Percentiles rank a stretch among this genome's conserved stretches.
Evolutionary conservation across 2,329 filamentous ascomycete species (phyloP).

Genomic region (Pyrenochaeta sp.): DNA sequence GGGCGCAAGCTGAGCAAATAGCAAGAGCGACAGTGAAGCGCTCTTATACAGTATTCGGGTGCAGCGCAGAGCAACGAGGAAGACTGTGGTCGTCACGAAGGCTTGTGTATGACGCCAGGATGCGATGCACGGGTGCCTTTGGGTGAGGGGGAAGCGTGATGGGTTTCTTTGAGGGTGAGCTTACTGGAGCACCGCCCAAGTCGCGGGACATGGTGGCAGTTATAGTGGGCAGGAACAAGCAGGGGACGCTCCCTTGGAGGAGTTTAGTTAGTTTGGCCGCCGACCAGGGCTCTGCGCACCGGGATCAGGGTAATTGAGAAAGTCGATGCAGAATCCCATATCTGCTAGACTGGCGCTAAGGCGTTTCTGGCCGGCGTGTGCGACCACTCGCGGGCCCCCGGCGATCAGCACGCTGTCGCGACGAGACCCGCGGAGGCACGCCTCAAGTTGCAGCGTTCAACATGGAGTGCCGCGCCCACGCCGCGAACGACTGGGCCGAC

Average conservation of each 20-base stretch:
- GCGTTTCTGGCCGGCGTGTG: conserved; percentile 14
- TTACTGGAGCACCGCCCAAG: conserved; percentile 19
- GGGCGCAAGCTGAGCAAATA: neutral
- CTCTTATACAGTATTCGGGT: neutral
- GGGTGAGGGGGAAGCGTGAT: conserved; percentile 2
- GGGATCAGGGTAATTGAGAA: conserved; percentile 28
- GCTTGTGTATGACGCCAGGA: neutral
- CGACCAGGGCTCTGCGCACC: conserved; percentile 15
- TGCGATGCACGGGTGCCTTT: neutral
- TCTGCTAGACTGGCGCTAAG: conserved; percentile 16
- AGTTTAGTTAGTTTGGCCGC: conserved; percentile 9
- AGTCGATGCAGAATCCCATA: conserved; percentile 17
- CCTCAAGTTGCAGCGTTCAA: conserved; percentile 4
- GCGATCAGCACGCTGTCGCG: conserved; percentile 15
- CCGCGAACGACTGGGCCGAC: conserved; percentile 1
- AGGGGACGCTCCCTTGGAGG: conserved; percentile 14
- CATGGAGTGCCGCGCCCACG: conserved; percentile 1
- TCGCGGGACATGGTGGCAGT: conserved; percentile 26
- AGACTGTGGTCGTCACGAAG: neutral
- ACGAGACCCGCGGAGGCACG: neutral
- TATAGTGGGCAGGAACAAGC: conserved; percentile 29
- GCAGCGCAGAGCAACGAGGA: neutral
- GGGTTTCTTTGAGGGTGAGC: conserved; percentile 10
- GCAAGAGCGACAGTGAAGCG: neutral
- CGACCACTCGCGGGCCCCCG: conserved; percentile 20